These are phyloP conservation scores for Mycena kentingensis DNA, from an alignment of 768 basidiomycete species.

Conservation along the genomic window DNA sequence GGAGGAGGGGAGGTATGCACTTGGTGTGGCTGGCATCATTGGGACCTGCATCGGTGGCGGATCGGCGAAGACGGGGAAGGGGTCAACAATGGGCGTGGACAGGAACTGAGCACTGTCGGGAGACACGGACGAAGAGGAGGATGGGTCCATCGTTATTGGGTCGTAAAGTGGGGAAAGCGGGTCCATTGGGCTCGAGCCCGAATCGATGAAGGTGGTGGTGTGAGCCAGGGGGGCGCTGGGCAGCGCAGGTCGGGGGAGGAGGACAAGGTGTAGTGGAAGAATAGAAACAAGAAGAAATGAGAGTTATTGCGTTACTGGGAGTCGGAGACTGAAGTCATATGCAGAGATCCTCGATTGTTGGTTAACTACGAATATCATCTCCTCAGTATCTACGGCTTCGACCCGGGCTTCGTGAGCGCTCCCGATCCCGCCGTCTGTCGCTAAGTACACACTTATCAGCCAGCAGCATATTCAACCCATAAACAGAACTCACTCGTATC, in stretches of 20 bases:
- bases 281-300: no score
- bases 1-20: slow-evolving; percentile 8
- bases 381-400: slow-evolving; percentile 55
- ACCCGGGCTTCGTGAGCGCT: slow-evolving; percentile 73
- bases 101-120: slow-evolving; percentile 13
- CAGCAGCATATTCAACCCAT: slow-evolving; percentile 24
- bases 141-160: slow-evolving; percentile 18
- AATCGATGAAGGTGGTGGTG: slow-evolving; percentile 27
- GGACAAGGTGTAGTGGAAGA: no score
- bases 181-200: slow-evolving; percentile 28
- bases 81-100: slow-evolving; percentile 5
- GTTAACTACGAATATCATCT: slow-evolving; percentile 28
- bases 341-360: no score
- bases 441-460: slow-evolving; percentile 39
- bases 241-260: no score
- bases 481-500: slow-evolving; percentile 66
- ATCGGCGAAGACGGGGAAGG: slow-evolving; percentile 12
- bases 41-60: slow-evolving; percentile 5
- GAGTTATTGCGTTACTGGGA: no score
- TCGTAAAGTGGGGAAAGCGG: slow-evolving; percentile 20
- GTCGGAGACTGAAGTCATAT: no score
- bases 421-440: slow-evolving; percentile 71
- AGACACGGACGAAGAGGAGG: slow-evolving; percentile 8
- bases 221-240: no score
- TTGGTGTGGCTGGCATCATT: slow-evolving; percentile 14